These are phyloP conservation scores for Quercus berberidifolia DNA, from an alignment of 306 rosid genomes.

Conservation along the genomic window DNA sequence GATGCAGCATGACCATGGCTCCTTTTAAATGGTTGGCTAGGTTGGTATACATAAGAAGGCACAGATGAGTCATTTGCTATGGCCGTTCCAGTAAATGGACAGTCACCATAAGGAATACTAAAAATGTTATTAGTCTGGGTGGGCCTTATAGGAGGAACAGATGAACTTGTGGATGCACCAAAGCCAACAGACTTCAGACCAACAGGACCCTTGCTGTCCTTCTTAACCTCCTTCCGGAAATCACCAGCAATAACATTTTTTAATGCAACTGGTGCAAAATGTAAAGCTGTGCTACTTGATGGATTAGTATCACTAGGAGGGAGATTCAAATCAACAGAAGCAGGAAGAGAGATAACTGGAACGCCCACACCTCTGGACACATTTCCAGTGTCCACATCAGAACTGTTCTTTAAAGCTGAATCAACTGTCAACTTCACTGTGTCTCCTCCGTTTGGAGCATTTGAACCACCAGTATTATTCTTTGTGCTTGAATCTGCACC, in stretches of 20 bases:
- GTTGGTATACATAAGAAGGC: conserved; percentile 6
- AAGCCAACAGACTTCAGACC: conserved; percentile 17
- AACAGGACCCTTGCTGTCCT: conserved; percentile 1
- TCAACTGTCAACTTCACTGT: conserved; percentile 8
- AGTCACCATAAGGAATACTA: conserved; percentile 23
- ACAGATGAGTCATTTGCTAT: conserved; percentile 1
- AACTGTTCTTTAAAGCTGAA: conserved; percentile 26
- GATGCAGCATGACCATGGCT: conserved; percentile 40
- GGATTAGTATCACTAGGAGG: conserved; percentile 36
- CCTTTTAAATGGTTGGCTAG: conserved; percentile 41
- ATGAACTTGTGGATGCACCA: conserved; percentile 26
- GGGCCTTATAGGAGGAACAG: conserved; percentile 25
- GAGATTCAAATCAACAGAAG: conserved; percentile 54
- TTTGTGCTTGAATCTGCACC: conserved; percentile 26
- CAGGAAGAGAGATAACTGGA: conserved; percentile 3
- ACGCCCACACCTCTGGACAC: conserved; percentile 16
- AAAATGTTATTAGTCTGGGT: background rate
- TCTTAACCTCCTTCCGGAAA: conserved; percentile 17
- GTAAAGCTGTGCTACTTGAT: conserved; percentile 11
- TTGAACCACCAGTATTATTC: conserved; percentile 18
- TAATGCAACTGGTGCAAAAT: conserved; percentile 18
- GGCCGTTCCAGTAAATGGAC: conserved; percentile 48
- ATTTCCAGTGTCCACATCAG: conserved; percentile 22
- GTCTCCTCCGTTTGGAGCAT: conserved; percentile 11
- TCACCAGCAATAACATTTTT: conserved; percentile 25